phyloP scores from a whole-genome alignment of 148 eudicot species.

The Nepenthes mirabilis region DNA sequence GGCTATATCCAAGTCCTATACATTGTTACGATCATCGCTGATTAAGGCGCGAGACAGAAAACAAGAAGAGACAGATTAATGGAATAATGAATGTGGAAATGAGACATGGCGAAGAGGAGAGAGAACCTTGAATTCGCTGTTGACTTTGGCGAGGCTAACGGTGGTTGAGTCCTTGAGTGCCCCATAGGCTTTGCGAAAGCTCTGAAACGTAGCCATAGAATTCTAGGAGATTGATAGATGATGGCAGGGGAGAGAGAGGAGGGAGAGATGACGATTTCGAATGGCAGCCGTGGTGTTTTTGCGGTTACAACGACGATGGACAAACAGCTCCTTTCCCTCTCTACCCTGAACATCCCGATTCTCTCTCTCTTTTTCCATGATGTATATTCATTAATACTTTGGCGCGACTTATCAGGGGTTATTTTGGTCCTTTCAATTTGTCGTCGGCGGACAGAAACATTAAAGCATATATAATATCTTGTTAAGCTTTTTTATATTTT shows the following conservation, averaged over 20 bases:
- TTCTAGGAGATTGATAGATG: neutral
- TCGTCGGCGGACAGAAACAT: no score
- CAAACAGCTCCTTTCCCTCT: no score
- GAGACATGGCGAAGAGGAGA: neutral
- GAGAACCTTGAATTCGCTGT: constrained; percentile 88
- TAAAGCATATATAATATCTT: no score
- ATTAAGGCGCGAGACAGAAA: neutral
- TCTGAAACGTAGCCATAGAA: constrained; percentile 62
- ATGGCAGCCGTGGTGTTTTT: neutral
- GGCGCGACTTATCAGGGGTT: no score
- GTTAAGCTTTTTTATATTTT: no score
- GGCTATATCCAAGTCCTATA: constrained; percentile 86
- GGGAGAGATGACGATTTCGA: neutral
- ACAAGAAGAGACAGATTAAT: neutral
- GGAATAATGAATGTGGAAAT: constrained; percentile 1
- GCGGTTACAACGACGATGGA: no score
- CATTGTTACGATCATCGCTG: neutral
- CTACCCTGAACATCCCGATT: no score
- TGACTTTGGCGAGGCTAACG: constrained; percentile 90
- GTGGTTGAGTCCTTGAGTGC: constrained; percentile 94
- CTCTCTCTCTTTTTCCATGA: no score
- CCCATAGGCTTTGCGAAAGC: constrained; percentile 89
- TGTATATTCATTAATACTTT: no score
- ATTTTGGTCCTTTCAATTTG: no score
- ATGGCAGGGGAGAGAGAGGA: neutral